Base-by-base conservation (phyloP, 805 yeast genomes). In the Ogataea parapolymorpha region DNA sequence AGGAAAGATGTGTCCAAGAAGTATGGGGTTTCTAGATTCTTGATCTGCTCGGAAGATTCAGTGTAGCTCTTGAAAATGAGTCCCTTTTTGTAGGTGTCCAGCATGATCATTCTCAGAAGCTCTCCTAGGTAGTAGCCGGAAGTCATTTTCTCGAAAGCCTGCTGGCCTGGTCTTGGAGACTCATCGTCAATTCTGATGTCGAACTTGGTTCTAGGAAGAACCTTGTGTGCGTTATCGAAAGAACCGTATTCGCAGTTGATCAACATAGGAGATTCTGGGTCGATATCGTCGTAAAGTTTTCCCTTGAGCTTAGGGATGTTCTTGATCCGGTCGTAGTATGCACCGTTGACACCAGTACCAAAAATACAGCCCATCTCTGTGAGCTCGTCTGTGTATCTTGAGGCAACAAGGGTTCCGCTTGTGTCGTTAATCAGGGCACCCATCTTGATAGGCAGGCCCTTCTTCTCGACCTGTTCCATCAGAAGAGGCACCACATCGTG, bases 231-330 rank as follows among this genome's bases (percentile, higher is more conserved):
- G 62, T 90, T 91, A 65, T 93, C 99, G 63, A 93, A 93, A 10
- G 98, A 91, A 58, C 99, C 98, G 71, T 93, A 93, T 72, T 93
- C 99, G 74, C 99, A 91, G 75, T 93, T 93, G 68, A 93, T 89
- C 48, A 96, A 93, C 96, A 93, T 91, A 45, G 82, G 80, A 31
- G 89, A 78, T 32, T 79, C 79, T 6, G 60, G 65, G 29, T 77
- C 62, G 54, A 90, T 76, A 62, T 89, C 96, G 31, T 66, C 74
- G 26, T 77, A 70, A 42, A 85, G 65, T 56, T 71, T 72, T 46
- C 95, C 96, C 56, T 79, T 79, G 53, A 93, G 74, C 72, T 91
- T 91, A 51, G 93, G 93, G 59, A 93, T 82, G 59, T 82, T 79
- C 34, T 68, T 61, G 41, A 82, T 83, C 41, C 70, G 69, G 56